These are phyloP conservation scores for Trametopsis cervina DNA, from an alignment of 768 basidiomycete genomes.

Conservation along the genomic window DNA sequence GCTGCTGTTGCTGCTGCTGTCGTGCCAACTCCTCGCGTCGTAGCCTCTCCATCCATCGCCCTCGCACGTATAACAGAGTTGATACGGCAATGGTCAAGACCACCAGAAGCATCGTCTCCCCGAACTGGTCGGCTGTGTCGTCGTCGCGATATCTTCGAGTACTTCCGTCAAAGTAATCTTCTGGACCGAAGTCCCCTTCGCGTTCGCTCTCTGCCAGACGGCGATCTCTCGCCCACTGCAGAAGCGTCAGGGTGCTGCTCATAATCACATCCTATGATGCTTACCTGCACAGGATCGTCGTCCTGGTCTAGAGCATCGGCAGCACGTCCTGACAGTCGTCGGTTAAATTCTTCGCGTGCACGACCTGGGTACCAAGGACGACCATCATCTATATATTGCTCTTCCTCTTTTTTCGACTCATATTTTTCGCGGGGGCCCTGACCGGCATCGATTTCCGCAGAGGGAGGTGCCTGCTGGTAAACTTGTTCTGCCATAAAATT, in stretches of 20 bases:
- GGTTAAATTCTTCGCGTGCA: conserved; percentile 71
- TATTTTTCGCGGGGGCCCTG: not conserved
- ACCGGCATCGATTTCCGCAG: conserved; percentile 16
- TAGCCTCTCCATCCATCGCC: conserved; percentile 68
- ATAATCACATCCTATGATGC: conserved; percentile 12
- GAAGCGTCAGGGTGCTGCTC: not conserved
- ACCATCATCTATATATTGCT: conserved; percentile 33
- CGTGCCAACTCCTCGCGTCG: conserved; percentile 50
- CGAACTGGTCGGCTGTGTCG: conserved; percentile 61
- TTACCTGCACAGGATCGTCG: conserved; percentile 68
- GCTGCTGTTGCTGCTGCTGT: conserved; percentile 35
- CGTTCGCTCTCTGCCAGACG: conserved; percentile 65
- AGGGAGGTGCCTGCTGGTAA: not conserved
- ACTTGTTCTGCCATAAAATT: conserved; percentile 1
- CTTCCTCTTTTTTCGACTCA: conserved; percentile 21
- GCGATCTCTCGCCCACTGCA: conserved; percentile 73
- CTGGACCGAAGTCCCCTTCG: conserved; percentile 70
- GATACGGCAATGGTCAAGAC: conserved; percentile 68
- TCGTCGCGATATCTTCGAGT: conserved; percentile 55
- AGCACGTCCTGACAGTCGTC: conserved; percentile 40
- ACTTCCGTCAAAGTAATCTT: conserved; percentile 77
- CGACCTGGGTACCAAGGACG: conserved; percentile 80
- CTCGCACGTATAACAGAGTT: conserved; percentile 70
- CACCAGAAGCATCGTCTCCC: conserved; percentile 76
- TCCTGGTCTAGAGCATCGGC: conserved; percentile 31